Evolutionary conservation across 2,329 filamentous ascomycete species (phyloP), one percentile per base, ranked within the genome.

Genomic region (Arthroderma uncinatum): DNA sequence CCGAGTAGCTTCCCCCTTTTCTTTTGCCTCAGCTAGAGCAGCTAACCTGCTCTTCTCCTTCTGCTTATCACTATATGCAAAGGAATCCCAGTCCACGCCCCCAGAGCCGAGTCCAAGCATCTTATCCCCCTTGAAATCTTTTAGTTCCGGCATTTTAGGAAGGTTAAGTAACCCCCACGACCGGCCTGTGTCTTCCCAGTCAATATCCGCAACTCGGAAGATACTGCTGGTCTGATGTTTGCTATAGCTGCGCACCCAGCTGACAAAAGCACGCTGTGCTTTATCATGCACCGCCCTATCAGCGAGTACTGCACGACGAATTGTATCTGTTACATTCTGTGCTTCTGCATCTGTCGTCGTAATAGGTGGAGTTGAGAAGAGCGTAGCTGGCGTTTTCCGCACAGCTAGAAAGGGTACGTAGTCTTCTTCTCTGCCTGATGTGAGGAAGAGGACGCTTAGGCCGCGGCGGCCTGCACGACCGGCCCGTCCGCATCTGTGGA

Each of bases 181-280:
- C 56, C 82, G 78, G 0, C 84, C 92, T 0, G 93, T 78, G 55
- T 90, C 86, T 4, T 79, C 74, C 93, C 93, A 98, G 69, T 95
- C 85, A 14, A 96, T 78, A 65, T 94, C 89, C 2, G 78, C 71
- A 1, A 89, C 76, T 9, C 87, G 83, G 76, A 98, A 98, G 63
- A 98, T 97, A 66, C 89, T 94, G 59, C 83, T 85, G 0, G 92
- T 90, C 63, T 91, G 84, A 66, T 97, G 93, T 66, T 93, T 94
- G 67, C 83, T 87, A 73, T 97, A 97, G 63, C 88, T 87, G 67
- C 90, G 83, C 1, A 95, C 83, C 87, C 90, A 97, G 67, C 87
- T 92, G 21, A 97, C 92, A 64, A 98, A 97, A 0, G 85, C 93
- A 60, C 85, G 84, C 67, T 95, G 89, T 0, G 87, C 90, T 66